Evolutionary conservation across 2,329 filamentous ascomycete genomes (phyloP).

Genomic region (Penicillium concentricum): DNA sequence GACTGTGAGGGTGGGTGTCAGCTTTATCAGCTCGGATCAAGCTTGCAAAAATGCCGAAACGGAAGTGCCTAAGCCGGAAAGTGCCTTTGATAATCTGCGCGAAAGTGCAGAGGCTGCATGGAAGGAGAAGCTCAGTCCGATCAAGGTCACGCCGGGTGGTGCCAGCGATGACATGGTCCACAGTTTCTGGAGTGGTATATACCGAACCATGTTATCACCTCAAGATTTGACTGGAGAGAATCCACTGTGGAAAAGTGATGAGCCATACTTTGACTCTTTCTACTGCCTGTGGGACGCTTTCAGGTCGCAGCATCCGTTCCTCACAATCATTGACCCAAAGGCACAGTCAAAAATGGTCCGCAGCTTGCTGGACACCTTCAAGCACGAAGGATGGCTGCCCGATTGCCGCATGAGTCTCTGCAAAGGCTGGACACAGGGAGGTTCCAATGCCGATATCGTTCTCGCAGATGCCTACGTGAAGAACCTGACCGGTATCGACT

Average conservation of each 20-base stretch:
- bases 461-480: constrained; percentile 65
- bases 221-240: constrained; percentile 72
- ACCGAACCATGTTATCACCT: constrained; percentile 67
- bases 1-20: constrained; percentile 62
- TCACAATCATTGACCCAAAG: constrained; percentile 29
- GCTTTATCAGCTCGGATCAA: constrained; percentile 62
- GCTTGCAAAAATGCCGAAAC: constrained; percentile 65
- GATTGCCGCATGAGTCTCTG: constrained; percentile 35
- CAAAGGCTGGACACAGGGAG: constrained; percentile 31
- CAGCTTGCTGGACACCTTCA: constrained; percentile 31
- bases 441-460: constrained; percentile 63
- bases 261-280: constrained; percentile 70
- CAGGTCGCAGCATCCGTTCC: constrained; percentile 25
- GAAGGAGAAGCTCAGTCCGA: constrained; percentile 58
- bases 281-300: constrained; percentile 46
- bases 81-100: constrained; percentile 51
- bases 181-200: constrained; percentile 66
- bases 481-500: constrained; percentile 63
- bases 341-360: constrained; percentile 29
- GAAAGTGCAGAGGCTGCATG: constrained; percentile 52
- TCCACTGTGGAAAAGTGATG: constrained; percentile 60
- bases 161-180: constrained; percentile 52
- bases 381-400: constrained; percentile 32
- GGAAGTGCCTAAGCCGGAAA: constrained; percentile 54
- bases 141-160: constrained; percentile 54